Evolutionary conservation across 169 alveolate genomes (phyloP), one percentile per base, ranked within the genome.

Genomic region (Eimeria necatrix): DNA sequence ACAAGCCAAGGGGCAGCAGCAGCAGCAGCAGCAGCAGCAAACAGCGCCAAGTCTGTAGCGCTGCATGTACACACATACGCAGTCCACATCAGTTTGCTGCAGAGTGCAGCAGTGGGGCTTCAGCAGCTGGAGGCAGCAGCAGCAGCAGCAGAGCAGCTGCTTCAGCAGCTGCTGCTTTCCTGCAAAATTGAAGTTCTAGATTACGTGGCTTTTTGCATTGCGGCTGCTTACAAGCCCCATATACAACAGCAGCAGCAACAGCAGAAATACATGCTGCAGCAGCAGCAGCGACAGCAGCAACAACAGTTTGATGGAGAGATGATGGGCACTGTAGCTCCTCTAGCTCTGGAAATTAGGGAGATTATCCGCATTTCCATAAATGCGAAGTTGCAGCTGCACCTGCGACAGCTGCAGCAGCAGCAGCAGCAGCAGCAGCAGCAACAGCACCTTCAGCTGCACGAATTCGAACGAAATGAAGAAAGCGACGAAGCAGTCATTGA

Each of bases 41-140:
- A 59, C 74, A 53, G 56, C 26, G 51, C 22, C 61, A 56, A 20
- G 56, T 48, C 41, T 81, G 91, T 26, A 52, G 91, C 91, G 73
- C 56, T 81, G 53, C 91, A 81, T 81, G 91, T 81, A 18, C 68
- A 81, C 74, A 52, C 91, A 41, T 81, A 81, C 24, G 74, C 76
- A 18, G 91, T 61, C 53, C 91, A 5, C 5, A 10, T 20, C 18
- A 18, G 91, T 81, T 56, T 81, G 91, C 53, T 81, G 91, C 91
- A 81, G n/a, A 73, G 76, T 26, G 91, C 91, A 81, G 76, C 73
- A n/a, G 41, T 32, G 32, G 91, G 91, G 32, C 32, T 9, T 71
- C 71, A 81, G 76, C 91, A 81, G 91, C 91, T 81, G 74, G 91
- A 81, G 53, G 56, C 53, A 51, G 91, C 91, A 56, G 71, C 91